Evolutionary conservation across 2,329 filamentous ascomycete genomes (phyloP), one percentile per base, ranked within the genome.

Genomic region (Kalaharituber pfeilii): DNA sequence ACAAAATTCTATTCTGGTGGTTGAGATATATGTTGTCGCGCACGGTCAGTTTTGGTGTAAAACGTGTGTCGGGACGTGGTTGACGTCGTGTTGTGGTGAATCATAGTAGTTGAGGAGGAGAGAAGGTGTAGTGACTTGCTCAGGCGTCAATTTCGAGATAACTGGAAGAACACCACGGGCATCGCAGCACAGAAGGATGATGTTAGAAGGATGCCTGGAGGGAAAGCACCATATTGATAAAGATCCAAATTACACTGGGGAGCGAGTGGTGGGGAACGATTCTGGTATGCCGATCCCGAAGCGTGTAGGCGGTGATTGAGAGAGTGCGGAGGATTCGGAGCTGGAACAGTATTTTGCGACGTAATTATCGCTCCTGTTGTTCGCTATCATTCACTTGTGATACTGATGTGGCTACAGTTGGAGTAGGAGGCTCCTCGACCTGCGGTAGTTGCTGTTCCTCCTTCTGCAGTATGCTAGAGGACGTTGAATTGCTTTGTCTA

Each of bases 151-250:
- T 78, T 96, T 96, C 66, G 87, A 95, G 73, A 98, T 96, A 50
- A 91, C 91, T 55, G 91, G 91, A 54, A 98, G 81, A 50, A 98
- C 91, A 75, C 91, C 91, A 63, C 91, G 86, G 57, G 91, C 91
- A 66, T 98, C 91, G 74, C 91, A 98, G 59, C 91, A 98, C 65
- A 98, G 81, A 64, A 98, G 83, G 68, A 98, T 85, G 72, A 98
- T 96, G 80, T 98, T 98, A 71, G 77, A 82, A 64, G 91, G 91
- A 76, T 95, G 87, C 70, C 79, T 84, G 62, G 78, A 74, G 47
- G 85, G 88, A 63, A 94, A 65, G 75, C 91, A 98, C n/a, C n/a
- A n/a, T n/a, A n/a, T n/a, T n/a, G n/a, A n/a, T n/a, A n/a, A n/a
- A n/a, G n/a, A n/a, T n/a, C n/a, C n/a, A n/a, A n/a, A n/a, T n/a